phyloP scores from a whole-genome alignment of 306 rosid species.

The Albizia julibrissin region DNA sequence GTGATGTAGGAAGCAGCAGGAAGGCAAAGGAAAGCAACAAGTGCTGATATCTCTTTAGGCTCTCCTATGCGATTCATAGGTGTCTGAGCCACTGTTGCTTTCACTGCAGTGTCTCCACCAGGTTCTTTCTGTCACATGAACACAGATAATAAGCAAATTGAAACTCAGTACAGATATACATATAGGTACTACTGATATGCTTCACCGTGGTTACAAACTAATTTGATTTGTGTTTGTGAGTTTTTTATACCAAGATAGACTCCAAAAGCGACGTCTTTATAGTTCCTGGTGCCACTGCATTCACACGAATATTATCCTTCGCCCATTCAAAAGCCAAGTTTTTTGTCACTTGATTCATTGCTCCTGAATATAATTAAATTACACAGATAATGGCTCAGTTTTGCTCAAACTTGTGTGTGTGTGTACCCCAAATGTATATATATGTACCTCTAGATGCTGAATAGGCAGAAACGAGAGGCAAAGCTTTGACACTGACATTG shows the following conservation, averaged over 20 bases:
- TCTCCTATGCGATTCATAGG: neutral
- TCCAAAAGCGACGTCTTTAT: conserved; percentile 17
- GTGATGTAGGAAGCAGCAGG: conserved; percentile 9
- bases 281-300: conserved; percentile 48
- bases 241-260: neutral
- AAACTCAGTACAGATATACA: too few relatives aligned
- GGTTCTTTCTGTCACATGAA: neutral
- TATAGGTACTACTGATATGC: too few relatives aligned
- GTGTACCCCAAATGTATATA: neutral
- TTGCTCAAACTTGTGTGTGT: neutral
- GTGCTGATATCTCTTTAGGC: neutral
- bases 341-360: conserved; percentile 55
- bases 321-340: conserved; percentile 58
- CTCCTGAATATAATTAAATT: conserved; percentile 39
- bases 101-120: neutral
- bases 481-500: conserved; percentile 22
- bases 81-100: neutral
- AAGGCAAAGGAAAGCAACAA: neutral
- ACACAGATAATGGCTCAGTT: neutral
- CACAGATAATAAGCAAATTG: neutral
- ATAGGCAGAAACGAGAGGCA: conserved; percentile 43
- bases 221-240: neutral
- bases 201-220: neutral
- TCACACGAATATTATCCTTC: conserved; percentile 45
- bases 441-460: conserved; percentile 63